These are phyloP conservation scores for Geotrichum phurueaensis DNA, from an alignment of 1,139 yeast species.

Conservation along the genomic window DNA sequence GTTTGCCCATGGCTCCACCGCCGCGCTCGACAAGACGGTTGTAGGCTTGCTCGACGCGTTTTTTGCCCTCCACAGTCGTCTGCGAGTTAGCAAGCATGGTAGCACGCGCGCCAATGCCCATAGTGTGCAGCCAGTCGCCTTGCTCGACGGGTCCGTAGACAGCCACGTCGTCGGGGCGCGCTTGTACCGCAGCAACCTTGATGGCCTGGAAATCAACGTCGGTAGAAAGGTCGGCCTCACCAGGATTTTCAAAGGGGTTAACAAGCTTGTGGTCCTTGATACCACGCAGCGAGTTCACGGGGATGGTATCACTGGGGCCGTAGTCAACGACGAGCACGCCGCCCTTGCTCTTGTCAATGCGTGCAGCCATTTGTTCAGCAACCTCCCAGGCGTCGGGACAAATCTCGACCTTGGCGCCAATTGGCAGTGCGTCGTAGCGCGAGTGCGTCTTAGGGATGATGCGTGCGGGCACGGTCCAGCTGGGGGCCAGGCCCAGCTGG, in stretches of 20 bases:
- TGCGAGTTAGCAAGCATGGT: constrained; percentile 36
- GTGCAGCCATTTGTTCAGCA: constrained; percentile 33
- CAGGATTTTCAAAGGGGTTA: constrained; percentile 70
- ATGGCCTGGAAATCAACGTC: constrained; percentile 75
- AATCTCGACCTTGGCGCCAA: constrained; percentile 59
- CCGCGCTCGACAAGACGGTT: constrained; percentile 58
- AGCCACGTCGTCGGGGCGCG: constrained; percentile 29
- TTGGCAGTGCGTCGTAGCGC: constrained; percentile 51
- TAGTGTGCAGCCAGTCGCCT: constrained; percentile 70
- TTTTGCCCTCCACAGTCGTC: constrained; percentile 31
- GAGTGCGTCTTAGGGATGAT: constrained; percentile 48
- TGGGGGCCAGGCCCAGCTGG: constrained; percentile 53
- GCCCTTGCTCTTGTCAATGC: constrained; percentile 41
- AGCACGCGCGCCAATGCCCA: constrained; percentile 73
- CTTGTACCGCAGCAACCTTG: constrained; percentile 35
- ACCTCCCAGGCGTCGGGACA: constrained; percentile 65
- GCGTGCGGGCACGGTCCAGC: constrained; percentile 58
- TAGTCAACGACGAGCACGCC: constrained; percentile 74
- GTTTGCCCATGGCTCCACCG: constrained; percentile 65
- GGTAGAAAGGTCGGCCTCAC: constrained; percentile 74
- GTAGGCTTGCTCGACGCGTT: constrained; percentile 51
- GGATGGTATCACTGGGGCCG: constrained; percentile 58
- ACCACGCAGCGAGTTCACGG: constrained; percentile 66
- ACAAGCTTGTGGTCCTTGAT: constrained; percentile 69
- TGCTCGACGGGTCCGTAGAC: constrained; percentile 62